Conservation (phyloP, 2,329 filamentous ascomycete genomes). For the Whalleya microplaca region DNA sequence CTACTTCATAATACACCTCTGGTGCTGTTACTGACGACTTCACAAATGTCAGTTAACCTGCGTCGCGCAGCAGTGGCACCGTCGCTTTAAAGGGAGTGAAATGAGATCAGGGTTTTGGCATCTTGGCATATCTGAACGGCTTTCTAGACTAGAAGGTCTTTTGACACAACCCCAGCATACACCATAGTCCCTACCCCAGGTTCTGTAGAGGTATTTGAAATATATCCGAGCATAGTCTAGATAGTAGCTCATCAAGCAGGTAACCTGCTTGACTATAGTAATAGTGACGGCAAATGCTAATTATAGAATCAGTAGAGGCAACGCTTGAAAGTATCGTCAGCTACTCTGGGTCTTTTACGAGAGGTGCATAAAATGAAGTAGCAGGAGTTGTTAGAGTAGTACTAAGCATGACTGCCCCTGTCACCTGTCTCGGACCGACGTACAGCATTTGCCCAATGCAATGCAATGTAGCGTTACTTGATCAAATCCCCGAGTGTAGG, state of each 20-base stretch:
- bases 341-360: neutral
- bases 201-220: neutral
- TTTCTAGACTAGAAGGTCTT: neutral
- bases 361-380: neutral
- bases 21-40: neutral
- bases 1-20: neutral
- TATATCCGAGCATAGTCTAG: neutral
- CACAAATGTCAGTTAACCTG: neutral
- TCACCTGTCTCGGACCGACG: slow-evolving; percentile 2
- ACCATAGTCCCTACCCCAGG: neutral
- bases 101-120: neutral
- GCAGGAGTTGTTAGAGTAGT: neutral
- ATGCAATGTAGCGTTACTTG: neutral
- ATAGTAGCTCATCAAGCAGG: neutral
- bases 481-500: slow-evolving; percentile 1
- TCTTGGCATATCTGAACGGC: neutral
- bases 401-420: neutral
- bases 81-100: neutral
- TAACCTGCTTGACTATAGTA: neutral
- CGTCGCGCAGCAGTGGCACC: neutral
- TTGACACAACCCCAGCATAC: neutral
- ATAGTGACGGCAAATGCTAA: neutral
- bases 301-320: neutral
- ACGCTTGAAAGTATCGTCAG: neutral
- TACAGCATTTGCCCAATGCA: neutral